Evolutionary conservation across 768 basidiomycete genomes (phyloP).

Genomic region (Leccinum broughii): DNA sequence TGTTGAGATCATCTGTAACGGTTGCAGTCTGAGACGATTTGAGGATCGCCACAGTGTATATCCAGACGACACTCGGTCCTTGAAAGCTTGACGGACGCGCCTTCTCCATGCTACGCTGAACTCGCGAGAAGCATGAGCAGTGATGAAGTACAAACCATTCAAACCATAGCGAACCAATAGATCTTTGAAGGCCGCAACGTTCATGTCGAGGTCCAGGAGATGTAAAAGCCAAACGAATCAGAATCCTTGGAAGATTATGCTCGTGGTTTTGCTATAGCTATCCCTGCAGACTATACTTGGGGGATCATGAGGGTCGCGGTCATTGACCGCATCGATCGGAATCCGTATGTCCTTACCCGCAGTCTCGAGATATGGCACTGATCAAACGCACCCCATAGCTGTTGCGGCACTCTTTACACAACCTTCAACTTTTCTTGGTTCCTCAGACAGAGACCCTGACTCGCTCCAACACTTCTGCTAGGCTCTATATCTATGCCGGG

Average conservation of each 20-base stretch:
- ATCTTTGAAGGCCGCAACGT: conserved; percentile 70
- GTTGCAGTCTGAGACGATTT: too few species aligned
- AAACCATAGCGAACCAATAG: conserved; percentile 61
- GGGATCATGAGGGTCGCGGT: conserved; percentile 77
- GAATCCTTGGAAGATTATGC: conserved; percentile 44
- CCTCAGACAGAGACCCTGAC: conserved; percentile 68
- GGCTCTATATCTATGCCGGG: conserved; percentile 83
- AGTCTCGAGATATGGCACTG: conserved; percentile 9
- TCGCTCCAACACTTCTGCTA: conserved; percentile 60
- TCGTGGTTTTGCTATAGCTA: conserved; percentile 51
- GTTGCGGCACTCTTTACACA: conserved; percentile 80
- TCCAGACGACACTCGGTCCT: conserved; percentile 72
- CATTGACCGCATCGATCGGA: conserved; percentile 81
- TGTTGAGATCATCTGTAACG: too few species aligned
- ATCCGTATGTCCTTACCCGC: conserved; percentile 52
- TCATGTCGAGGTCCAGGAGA: conserved; percentile 73
- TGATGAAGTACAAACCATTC: conserved; percentile 62
- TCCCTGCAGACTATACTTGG: conserved; percentile 74
- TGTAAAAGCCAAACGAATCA: conserved; percentile 42
- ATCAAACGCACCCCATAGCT: conserved; percentile 40
- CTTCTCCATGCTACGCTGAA: conserved; percentile 76
- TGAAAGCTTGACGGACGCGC: conserved; percentile 49
- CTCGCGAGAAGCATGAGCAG: conserved; percentile 64
- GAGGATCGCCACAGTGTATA: conserved; percentile 51
- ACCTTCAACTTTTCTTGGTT: conserved; percentile 69